phyloP scores from a whole-genome alignment of 352 stramenopile species.

The Phytophthora nicotianae region DNA sequence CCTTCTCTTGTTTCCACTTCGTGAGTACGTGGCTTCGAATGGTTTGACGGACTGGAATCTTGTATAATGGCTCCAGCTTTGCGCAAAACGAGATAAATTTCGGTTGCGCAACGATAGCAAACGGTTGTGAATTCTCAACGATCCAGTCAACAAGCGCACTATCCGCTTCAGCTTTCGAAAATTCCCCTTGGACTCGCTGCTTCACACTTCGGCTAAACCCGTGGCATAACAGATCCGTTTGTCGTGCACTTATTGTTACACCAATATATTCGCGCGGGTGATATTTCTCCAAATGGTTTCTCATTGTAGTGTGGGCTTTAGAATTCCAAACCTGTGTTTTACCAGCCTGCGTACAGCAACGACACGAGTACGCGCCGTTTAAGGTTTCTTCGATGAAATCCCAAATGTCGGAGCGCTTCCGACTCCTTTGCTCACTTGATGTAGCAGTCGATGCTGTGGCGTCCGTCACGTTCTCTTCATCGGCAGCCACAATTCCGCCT shows the following conservation, averaged over 20 bases:
- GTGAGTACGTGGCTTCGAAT: constrained; percentile 4
- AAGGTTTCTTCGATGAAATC: not conserved
- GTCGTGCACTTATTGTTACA: not conserved
- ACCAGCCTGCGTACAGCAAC: not conserved
- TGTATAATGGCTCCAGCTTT: constrained; percentile 3
- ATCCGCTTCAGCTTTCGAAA: constrained; percentile 7
- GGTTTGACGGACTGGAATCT: constrained; percentile 5
- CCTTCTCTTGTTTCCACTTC: constrained; percentile 12
- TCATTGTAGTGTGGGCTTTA: constrained; percentile 9
- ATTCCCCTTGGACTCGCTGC: constrained; percentile 3
- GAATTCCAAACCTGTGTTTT: constrained; percentile 12
- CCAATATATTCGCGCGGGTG: constrained; percentile 2
- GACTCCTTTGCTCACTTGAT: constrained; percentile 2
- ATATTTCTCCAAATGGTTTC: constrained; percentile 6
- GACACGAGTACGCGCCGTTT: constrained; percentile 4
- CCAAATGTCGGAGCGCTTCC: constrained; percentile 18
- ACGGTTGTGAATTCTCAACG: constrained; percentile 4
- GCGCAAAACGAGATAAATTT: constrained; percentile 12
- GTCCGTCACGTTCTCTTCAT: not conserved
- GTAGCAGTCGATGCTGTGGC: not conserved
- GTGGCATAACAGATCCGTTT: constrained; percentile 12
- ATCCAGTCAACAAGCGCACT: constrained; percentile 9
- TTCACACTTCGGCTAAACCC: constrained; percentile 5
- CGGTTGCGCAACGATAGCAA: constrained; percentile 12
- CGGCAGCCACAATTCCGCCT: not conserved